phyloP scores from a whole-genome alignment of 116 monocot species.

The Trichopus zeylanicus region DNA sequence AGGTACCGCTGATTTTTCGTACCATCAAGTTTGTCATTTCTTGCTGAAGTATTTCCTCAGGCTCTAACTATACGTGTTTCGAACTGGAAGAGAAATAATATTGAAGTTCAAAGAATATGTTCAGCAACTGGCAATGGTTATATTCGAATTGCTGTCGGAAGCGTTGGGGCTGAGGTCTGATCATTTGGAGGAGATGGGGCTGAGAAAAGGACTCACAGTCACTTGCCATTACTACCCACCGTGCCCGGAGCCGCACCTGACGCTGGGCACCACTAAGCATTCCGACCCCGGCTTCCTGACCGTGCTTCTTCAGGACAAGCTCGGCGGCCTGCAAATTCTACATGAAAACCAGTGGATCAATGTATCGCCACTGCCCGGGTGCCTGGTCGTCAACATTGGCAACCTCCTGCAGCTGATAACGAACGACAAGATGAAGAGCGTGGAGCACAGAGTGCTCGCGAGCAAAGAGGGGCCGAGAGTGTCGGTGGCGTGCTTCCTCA shows the following conservation, averaged over 20 bases:
- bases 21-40: no score
- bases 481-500: constrained; percentile 18
- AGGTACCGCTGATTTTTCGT: background rate
- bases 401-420: constrained; percentile 18
- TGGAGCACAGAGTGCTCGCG: constrained; percentile 21
- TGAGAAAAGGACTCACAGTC: background rate
- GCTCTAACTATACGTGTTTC: no score
- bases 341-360: constrained; percentile 15
- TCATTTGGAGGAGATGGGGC: constrained; percentile 3
- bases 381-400: constrained; percentile 11
- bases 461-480: constrained; percentile 8
- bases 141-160: constrained; percentile 17
- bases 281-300: constrained; percentile 9
- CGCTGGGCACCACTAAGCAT: constrained; percentile 13
- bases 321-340: constrained; percentile 18
- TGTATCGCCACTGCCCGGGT: constrained; percentile 4
- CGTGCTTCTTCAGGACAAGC: constrained; percentile 11
- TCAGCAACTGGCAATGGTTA: constrained; percentile 11
- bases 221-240: constrained; percentile 18
- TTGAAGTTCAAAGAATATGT: no score
- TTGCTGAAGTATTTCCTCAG: no score
- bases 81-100: background rate
- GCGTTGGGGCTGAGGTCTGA: constrained; percentile 11
- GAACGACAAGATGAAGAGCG: constrained; percentile 25
- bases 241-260: constrained; percentile 15